These are phyloP conservation scores for Penicillium sp. DNA, from an alignment of 2,329 filamentous ascomycete species.

Conservation along the genomic window DNA sequence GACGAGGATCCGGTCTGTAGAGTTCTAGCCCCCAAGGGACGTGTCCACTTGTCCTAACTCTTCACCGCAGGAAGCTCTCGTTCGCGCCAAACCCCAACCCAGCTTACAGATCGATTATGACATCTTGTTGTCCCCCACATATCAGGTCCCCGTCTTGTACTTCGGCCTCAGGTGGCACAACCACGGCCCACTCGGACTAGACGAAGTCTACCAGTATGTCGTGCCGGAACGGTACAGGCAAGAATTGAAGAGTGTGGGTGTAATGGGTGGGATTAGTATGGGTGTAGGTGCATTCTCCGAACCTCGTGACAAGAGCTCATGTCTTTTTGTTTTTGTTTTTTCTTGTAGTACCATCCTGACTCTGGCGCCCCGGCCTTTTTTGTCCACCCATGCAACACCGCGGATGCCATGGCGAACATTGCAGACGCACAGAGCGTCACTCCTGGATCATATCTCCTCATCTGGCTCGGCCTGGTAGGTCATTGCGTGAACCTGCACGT, in stretches of 20 bases:
- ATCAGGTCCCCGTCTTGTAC: slow-evolving; percentile 72
- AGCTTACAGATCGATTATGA: slow-evolving; percentile 64
- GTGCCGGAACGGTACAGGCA: slow-evolving; percentile 66
- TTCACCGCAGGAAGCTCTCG: slow-evolving; percentile 41
- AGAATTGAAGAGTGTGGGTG: slow-evolving; percentile 59
- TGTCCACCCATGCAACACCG: slow-evolving; percentile 87
- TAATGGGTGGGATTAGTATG: slow-evolving; percentile 71
- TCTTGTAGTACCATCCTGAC: slow-evolving; percentile 72
- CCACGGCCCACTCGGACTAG: slow-evolving; percentile 58
- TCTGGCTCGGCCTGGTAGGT: slow-evolving; percentile 88
- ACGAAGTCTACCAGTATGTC: slow-evolving; percentile 68
- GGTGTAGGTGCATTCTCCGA: slow-evolving; percentile 59
- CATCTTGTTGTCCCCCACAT: slow-evolving; percentile 71
- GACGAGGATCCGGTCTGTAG: slow-evolving; percentile 12
- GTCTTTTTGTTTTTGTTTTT: slow-evolving; percentile 15
- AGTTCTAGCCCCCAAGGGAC: slow-evolving; percentile 3
- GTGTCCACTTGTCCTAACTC: slow-evolving; percentile 13
- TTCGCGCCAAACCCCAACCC: slow-evolving; percentile 35
- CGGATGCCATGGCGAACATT: slow-evolving; percentile 71
- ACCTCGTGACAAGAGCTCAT: slow-evolving; percentile 35
- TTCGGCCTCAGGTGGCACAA: slow-evolving; percentile 64
- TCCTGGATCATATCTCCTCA: slow-evolving; percentile 69
- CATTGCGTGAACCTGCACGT: slow-evolving; percentile 75
- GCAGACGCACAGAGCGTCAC: slow-evolving; percentile 41
- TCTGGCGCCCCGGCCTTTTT: slow-evolving; percentile 79